Conservation (phyloP, 78 protist genomes). For the Protostelium mycophagum region DNA sequence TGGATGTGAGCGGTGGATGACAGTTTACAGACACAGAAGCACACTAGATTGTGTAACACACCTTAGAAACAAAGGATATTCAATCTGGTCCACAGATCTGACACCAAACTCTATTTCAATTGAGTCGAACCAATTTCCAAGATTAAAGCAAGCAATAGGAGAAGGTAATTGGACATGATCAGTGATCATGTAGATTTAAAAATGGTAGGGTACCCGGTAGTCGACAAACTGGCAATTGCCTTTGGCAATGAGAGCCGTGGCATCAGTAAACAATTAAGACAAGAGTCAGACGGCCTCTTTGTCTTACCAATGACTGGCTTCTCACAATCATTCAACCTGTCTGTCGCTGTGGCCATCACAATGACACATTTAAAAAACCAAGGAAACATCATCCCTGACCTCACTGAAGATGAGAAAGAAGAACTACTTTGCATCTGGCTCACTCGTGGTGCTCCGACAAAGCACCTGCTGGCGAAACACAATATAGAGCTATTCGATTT, state of each 20-base stretch:
- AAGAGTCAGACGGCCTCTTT: slow-evolving; percentile 15
- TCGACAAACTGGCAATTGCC: slow-evolving; percentile 37
- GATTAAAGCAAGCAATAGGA: neutral
- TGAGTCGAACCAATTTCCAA: slow-evolving; percentile 10
- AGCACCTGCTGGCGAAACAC: no score
- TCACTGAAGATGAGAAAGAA: slow-evolving; percentile 17
- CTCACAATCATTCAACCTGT: slow-evolving; percentile 45
- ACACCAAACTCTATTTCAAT: slow-evolving; percentile 11
- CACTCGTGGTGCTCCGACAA: no score
- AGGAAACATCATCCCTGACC: slow-evolving; percentile 20
- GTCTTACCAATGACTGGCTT: slow-evolving; percentile 47
- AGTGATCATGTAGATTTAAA: neutral
- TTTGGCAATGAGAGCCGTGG: slow-evolving; percentile 54
- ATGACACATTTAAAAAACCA: slow-evolving; percentile 22
- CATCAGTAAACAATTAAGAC: slow-evolving; percentile 17
- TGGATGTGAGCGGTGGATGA: slow-evolving; percentile 32
- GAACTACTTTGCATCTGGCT: neutral
- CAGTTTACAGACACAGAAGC: neutral
- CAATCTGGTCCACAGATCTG: slow-evolving; percentile 37
- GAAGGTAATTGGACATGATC: neutral
- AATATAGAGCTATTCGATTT: no score
- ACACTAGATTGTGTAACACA: slow-evolving; percentile 9
- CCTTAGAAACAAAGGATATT: slow-evolving; percentile 12
- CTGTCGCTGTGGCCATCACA: slow-evolving; percentile 53
- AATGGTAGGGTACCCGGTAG: neutral